phyloP scores from a whole-genome alignment of 495 filamentous ascomycete species.

The Immersiella caudata region DNA sequence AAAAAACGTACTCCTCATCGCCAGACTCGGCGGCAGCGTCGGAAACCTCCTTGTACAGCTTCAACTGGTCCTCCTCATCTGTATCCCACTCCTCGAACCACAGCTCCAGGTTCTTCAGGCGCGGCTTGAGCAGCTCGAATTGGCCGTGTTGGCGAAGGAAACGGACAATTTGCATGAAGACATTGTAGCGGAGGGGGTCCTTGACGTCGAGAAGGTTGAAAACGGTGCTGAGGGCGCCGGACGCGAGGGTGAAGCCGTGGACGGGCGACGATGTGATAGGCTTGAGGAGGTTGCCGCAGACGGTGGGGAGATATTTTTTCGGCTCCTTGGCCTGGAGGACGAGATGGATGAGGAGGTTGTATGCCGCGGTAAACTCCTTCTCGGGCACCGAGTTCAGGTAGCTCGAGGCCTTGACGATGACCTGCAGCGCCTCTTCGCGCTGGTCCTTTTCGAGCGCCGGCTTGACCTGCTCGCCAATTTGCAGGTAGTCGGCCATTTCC shows the following conservation, averaged over 20 bases:
- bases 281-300: slow-evolving; percentile 84
- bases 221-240: slow-evolving; percentile 87
- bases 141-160: slow-evolving; percentile 72
- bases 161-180: slow-evolving; percentile 80
- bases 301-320: slow-evolving; percentile 78
- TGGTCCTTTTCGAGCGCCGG: slow-evolving; percentile 70
- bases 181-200: slow-evolving; percentile 81
- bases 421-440: slow-evolving; percentile 85
- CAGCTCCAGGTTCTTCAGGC: slow-evolving; percentile 73
- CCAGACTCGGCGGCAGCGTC: slow-evolving; percentile 75
- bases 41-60: slow-evolving; percentile 75
- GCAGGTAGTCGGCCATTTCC: slow-evolving; percentile 85
- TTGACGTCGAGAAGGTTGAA: slow-evolving; percentile 87
- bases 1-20: slow-evolving; percentile 64
- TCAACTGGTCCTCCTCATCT: slow-evolving; percentile 77
- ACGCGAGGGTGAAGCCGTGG: slow-evolving; percentile 80
- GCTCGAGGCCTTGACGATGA: slow-evolving; percentile 73
- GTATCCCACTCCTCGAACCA: slow-evolving; percentile 87
- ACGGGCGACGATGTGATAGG: slow-evolving; percentile 82
- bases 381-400: slow-evolving; percentile 81
- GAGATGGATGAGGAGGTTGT: slow-evolving; percentile 94
- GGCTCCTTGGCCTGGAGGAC: slow-evolving; percentile 79
- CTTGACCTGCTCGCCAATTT: slow-evolving; percentile 68
- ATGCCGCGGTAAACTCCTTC: slow-evolving; percentile 92
- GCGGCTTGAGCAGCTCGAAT: slow-evolving; percentile 78